Base-by-base conservation (phyloP, 139 green algal genomes). In the Desmodesmus armatus region DNA sequence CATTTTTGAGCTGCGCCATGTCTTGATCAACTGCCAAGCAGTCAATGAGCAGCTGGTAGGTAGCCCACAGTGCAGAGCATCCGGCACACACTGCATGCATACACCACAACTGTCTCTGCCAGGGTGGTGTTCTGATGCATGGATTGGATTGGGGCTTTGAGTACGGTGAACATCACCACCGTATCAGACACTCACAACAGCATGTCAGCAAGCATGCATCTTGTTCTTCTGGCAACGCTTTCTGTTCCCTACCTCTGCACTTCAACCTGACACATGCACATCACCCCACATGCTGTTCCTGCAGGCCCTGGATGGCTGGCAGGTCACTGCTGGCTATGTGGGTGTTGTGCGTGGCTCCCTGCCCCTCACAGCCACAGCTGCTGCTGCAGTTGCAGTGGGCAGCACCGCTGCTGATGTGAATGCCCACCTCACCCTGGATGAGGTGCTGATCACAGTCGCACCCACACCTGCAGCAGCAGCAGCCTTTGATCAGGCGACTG, bases 21-120 rank as follows among this genome's bases (percentile, higher is more conserved):
- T 95, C 40, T 86, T 95, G 67, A 82, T 97, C 25, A 92, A 95
- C 74, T 89, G 77, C 37, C 81, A 93, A n/a, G 89, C 89, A 55
- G 35, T 97, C 23, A 95, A 94, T 49, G 83, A 87, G 40, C 91
- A 94, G 69, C 84, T 95, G 90, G 93, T 95, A 75, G 90, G 43
- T 37, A 31, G 35, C 51, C 40, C 4, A 31, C 29, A 13, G 11
- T 31, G n/a, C 23, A 44, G 63, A 9, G 21, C 13, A 23, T 72
- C 21, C 63, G 40, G 63, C 63, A 29, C 23, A 7, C 35, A 29
- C 29, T 66, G 73, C 73, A 66, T 80, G 63, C 25, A 72, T 31
- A 1, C 25, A 31, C 33, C 23, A 39, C 19, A 69, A 7, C 21
- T 31, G 23, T 27, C 13, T 35, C 2, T 19, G 33, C 58, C 58